Evolutionary conservation across 2,329 filamentous ascomycete genomes (phyloP).

Genomic region (Trichoderma sp.): DNA sequence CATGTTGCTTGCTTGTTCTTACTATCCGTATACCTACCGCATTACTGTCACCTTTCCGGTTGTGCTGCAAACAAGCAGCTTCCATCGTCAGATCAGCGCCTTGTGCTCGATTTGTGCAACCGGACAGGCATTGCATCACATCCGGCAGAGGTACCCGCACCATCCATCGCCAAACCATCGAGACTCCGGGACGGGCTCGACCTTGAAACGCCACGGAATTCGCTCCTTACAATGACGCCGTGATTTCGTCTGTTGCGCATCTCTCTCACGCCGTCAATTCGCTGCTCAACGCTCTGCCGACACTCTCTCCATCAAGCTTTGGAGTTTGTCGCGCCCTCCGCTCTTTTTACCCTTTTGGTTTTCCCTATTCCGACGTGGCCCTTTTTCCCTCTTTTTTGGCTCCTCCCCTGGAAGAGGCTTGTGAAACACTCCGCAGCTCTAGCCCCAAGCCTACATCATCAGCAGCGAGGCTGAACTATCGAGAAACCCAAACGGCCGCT

Average conservation of each 20-base stretch:
- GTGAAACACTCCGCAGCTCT: slow-evolving; percentile 6
- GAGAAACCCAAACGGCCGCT: neutral
- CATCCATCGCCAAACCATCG: neutral
- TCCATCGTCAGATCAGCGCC: too few relatives aligned
- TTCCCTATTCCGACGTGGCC: neutral
- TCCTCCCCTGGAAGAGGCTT: neutral
- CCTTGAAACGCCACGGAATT: neutral
- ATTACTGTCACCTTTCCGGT: neutral
- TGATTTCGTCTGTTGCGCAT: slow-evolving; percentile 5
- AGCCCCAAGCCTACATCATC: neutral
- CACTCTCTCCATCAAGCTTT: neutral
- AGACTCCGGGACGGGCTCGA: neutral
- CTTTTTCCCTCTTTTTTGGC: neutral
- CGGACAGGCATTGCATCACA: neutral
- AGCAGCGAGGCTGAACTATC: neutral
- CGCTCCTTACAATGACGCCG: neutral
- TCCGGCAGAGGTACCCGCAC: neutral
- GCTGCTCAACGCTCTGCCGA: neutral
- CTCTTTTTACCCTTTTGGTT: neutral
- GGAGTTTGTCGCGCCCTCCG: neutral
- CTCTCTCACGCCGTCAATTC: neutral
- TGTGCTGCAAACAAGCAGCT: neutral
- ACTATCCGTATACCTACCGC: too few relatives aligned
- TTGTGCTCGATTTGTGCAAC: neutral
- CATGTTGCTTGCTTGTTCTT: slow-evolving; percentile 7